Conservation (phyloP, 1,284 basidiomycete genomes). For the Pseudozyma sp. region DNA sequence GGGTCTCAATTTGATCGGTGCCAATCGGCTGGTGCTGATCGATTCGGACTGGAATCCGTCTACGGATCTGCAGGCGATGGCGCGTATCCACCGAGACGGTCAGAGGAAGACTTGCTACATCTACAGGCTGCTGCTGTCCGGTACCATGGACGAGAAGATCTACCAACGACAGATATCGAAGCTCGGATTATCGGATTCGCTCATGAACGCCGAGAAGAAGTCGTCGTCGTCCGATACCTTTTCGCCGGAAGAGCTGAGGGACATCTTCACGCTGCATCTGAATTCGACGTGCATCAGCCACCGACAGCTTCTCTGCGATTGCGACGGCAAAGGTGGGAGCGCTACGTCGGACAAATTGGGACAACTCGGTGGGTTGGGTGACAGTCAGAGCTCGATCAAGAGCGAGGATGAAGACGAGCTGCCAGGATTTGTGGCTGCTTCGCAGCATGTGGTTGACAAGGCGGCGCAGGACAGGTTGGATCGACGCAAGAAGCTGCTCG, state of each 20-base stretch:
- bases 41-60: conserved; percentile 96
- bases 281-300: conserved; percentile 90
- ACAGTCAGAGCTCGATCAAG: conserved; percentile 22
- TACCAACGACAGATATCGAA: conserved; percentile 92
- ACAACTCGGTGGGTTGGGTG: not conserved
- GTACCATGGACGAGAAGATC: conserved; percentile 69
- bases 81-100: conserved; percentile 84
- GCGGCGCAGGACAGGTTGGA: conserved; percentile 68
- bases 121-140: conserved; percentile 80
- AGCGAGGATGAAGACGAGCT: conserved; percentile 29
- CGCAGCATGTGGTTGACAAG: conserved; percentile 45
- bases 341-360: not conserved
- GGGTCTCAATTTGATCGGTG: conserved; percentile 97
- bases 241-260: conserved; percentile 70
- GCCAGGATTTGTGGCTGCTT: conserved; percentile 52
- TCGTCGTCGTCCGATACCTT: conserved; percentile 50
- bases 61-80: conserved; percentile 93
- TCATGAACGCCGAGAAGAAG: conserved; percentile 70
- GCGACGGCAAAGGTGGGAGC: conserved; percentile 55
- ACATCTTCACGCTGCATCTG: conserved; percentile 88
- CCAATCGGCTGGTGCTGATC: conserved; percentile 84
- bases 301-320: conserved; percentile 71
- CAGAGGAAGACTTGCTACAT: conserved; percentile 89
- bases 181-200: conserved; percentile 77
- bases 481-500: conserved; percentile 81